These are phyloP conservation scores for Ganoderma boninense DNA, from an alignment of 1,284 basidiomycete genomes.

Conservation along the genomic window DNA sequence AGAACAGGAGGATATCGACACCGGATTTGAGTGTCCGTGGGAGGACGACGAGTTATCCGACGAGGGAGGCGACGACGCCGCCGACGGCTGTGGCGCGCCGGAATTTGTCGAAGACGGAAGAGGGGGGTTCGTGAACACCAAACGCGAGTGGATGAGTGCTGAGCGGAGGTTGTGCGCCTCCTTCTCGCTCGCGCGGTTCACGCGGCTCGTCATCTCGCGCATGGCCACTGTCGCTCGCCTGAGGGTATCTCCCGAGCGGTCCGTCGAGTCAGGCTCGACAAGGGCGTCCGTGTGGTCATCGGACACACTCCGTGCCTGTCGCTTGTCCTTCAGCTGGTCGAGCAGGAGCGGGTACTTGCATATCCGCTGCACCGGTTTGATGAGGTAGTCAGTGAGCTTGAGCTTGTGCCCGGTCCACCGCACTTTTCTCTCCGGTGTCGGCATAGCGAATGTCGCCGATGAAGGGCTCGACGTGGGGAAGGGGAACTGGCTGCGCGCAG, in stretches of 20 bases:
- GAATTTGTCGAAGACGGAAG: slow-evolving; percentile 15
- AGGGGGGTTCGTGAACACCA: slow-evolving; percentile 41
- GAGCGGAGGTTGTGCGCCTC: slow-evolving; percentile 71
- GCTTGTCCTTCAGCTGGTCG: slow-evolving; percentile 66
- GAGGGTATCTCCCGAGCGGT: slow-evolving; percentile 6
- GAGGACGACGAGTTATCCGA: slow-evolving; percentile 30
- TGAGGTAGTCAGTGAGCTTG: slow-evolving; percentile 82
- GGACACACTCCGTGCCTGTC: slow-evolving; percentile 40
- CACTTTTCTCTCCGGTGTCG: slow-evolving; percentile 20
- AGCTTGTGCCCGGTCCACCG: slow-evolving; percentile 51
- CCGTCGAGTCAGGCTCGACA: background rate
- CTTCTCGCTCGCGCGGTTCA: slow-evolving; percentile 58
- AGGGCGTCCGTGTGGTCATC: background rate
- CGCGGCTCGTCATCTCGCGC: slow-evolving; percentile 63
- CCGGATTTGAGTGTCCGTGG: slow-evolving; percentile 19
- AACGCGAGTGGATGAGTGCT: slow-evolving; percentile 73
- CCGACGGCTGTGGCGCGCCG: slow-evolving; percentile 21
- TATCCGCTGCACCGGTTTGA: slow-evolving; percentile 89
- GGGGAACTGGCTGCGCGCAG: slow-evolving; percentile 16
- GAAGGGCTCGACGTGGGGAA: slow-evolving; percentile 18
- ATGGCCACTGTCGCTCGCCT: slow-evolving; percentile 61
- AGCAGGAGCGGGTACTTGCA: slow-evolving; percentile 93
- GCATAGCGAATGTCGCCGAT: slow-evolving; percentile 11
- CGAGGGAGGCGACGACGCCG: slow-evolving; percentile 20
- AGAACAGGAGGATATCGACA: slow-evolving; percentile 16